These are phyloP conservation scores for Escovopsis weberi DNA, from an alignment of 2,329 filamentous ascomycete species.

Conservation along the genomic window DNA sequence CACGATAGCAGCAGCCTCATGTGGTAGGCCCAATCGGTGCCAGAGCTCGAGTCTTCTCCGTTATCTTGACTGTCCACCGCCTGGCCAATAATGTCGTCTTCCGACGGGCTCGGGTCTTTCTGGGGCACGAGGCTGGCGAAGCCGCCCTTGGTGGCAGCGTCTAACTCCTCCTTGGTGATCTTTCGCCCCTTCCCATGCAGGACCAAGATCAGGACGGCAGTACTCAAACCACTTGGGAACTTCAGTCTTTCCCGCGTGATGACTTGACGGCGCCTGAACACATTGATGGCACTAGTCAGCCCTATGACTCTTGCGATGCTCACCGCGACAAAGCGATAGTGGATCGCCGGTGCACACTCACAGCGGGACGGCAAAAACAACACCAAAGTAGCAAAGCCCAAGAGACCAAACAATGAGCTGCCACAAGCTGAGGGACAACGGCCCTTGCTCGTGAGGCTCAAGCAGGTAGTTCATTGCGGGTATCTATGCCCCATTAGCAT, in stretches of 20 bases:
- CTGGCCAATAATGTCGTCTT: constrained; percentile 9
- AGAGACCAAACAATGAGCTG: constrained; percentile 82
- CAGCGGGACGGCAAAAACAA: constrained; percentile 89
- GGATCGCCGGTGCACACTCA: constrained; percentile 15
- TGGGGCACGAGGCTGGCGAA: constrained; percentile 29
- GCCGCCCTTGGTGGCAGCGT: constrained; percentile 21
- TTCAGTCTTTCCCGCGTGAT: constrained; percentile 85
- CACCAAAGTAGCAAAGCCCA: constrained; percentile 90
- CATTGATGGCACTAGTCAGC: not conserved
- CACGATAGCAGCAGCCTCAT: constrained; percentile 40
- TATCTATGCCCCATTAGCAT: constrained; percentile 30
- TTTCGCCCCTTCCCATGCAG: constrained; percentile 50
- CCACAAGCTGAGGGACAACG: constrained; percentile 54
- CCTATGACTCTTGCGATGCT: not conserved
- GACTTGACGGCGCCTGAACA: constrained; percentile 57
- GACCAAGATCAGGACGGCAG: constrained; percentile 82
- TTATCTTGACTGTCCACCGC: constrained; percentile 13
- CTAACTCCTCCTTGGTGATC: constrained; percentile 19
- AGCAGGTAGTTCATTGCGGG: constrained; percentile 84
- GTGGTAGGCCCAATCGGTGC: constrained; percentile 28
- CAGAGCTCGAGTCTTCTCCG: constrained; percentile 17
- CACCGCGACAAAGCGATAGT: too few species aligned
- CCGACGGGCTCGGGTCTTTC: constrained; percentile 8
- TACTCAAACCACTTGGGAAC: constrained; percentile 92
- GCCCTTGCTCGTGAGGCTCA: constrained; percentile 61